Conservation (phyloP, 805 yeast species). For the Cyberlindnera japonica region DNA sequence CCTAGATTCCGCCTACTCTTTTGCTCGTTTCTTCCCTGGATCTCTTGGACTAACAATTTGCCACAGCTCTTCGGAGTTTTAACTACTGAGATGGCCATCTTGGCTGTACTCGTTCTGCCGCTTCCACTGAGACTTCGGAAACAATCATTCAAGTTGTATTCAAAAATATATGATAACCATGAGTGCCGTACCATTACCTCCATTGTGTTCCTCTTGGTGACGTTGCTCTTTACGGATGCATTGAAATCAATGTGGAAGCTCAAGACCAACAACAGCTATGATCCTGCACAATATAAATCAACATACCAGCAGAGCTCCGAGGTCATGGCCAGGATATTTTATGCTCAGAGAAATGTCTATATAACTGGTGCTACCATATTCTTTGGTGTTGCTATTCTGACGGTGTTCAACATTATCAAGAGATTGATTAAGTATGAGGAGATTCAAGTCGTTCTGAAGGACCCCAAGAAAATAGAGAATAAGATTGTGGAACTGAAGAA, state of each 20-base stretch:
- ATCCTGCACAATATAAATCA: constrained; percentile 24
- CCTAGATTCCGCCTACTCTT: too few relatives aligned
- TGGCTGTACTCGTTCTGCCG: constrained; percentile 50
- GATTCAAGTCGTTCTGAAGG: constrained; percentile 21
- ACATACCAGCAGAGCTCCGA: constrained; percentile 39
- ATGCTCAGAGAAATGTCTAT: constrained; percentile 60
- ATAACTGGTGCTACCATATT: constrained; percentile 61
- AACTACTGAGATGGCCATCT: constrained; percentile 47
- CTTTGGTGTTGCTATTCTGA: constrained; percentile 49
- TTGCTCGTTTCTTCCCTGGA: too few relatives aligned
- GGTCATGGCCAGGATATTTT: constrained; percentile 55
- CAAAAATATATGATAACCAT: constrained; percentile 32
- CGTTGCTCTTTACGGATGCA: constrained; percentile 52
- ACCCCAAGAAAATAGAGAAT: constrained; percentile 14
- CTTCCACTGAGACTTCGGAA: constrained; percentile 47
- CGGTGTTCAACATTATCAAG: constrained; percentile 48
- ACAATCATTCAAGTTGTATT: constrained; percentile 37
- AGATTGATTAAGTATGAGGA: constrained; percentile 49
- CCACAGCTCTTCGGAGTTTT: constrained; percentile 41
- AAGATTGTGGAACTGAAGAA: constrained; percentile 32
- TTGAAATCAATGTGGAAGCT: constrained; percentile 39
- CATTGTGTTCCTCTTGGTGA: constrained; percentile 41
- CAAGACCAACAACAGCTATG: constrained; percentile 25
- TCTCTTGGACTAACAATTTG: not conserved
- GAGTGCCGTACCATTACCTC: constrained; percentile 44